Evolutionary conservation across 2,329 filamentous ascomycete genomes (phyloP).

Genomic region (Macrophomina tecta): DNA sequence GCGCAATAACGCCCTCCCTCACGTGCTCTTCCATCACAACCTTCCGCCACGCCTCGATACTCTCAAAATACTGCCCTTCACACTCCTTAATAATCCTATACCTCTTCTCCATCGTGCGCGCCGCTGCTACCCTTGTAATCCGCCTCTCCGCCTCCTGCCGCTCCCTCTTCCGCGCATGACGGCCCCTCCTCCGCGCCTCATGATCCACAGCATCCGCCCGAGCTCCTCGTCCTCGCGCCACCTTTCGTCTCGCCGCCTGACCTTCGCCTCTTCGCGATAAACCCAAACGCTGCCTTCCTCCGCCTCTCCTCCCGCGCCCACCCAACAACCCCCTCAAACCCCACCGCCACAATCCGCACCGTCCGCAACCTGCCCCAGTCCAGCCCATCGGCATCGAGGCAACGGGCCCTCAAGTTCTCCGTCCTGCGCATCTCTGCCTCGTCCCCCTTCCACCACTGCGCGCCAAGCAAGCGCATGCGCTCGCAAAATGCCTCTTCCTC

Average conservation of each 20-base stretch:
- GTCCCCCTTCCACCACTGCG: neutral
- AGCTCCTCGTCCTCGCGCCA: no score
- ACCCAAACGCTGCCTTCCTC: slow-evolving; percentile 5
- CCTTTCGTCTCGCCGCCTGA: no score
- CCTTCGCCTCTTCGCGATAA: no score
- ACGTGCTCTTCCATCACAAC: slow-evolving; percentile 2
- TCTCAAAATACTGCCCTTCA: slow-evolving; percentile 5
- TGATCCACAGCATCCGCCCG: no score
- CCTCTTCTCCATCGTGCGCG: slow-evolving; percentile 5
- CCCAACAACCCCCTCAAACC: neutral
- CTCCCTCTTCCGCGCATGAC: neutral
- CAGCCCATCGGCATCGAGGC: no score
- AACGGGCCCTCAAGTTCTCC: neutral
- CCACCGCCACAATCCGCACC: neutral
- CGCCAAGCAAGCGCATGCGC: slow-evolving; percentile 1
- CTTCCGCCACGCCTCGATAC: slow-evolving; percentile 11
- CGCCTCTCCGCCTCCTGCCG: neutral
- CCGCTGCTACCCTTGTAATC: neutral
- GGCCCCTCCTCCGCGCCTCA: neutral
- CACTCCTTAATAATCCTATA: slow-evolving; percentile 2
- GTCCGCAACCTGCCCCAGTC: neutral
- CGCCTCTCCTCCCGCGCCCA: no score
- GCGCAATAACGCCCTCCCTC: neutral
- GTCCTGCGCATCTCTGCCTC: neutral
- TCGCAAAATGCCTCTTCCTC: neutral